Evolutionary conservation across 768 basidiomycete genomes (phyloP), one percentile per base, ranked within the genome.

Genomic region (Chiua virens): DNA sequence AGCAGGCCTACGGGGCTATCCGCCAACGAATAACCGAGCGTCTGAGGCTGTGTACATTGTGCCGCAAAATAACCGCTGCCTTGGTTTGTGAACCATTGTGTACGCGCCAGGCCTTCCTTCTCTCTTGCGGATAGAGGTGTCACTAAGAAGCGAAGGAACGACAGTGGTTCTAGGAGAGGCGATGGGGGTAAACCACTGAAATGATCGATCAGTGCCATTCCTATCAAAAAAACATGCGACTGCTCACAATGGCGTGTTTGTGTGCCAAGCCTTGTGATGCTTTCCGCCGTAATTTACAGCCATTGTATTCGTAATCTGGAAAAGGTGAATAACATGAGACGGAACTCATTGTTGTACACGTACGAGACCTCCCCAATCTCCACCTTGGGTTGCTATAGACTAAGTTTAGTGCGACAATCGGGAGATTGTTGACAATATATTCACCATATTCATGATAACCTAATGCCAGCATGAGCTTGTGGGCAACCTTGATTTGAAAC

Each of bases 1-100:
- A 81, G 69, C 22, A 80, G 53, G 1, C 79, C 83, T 6, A 73
- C 73, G 10, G 83, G 84, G 7, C 81, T 83, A 55, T 85, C 83
- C 0, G 78, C 68, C 5, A 85, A 66, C 11, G 69, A 54, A 56
- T 85, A 85, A 0, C 79, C 82, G 3, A 81, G 58, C 0, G 80
- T 81, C 56, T 81, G 80, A 0, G 79, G 79, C 49, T 74, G 71
- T 1, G 79, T 80, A n/a, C 42, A 20, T 18, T 77, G 76, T 43
- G 61, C 51, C 0, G 4, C 8, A 3, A 43, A 32, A 46, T 77
- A 77, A 15, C 72, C 76, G 0, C 4, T 8, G 4, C 72, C 73
- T n/a, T 36, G 42, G 8, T 15, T 10, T 0, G 2, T 25, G 56
- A 68, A 65, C 58, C 61, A 57, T 2, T 34, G 25, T 3, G 58